phyloP scores from a whole-genome alignment of 345 rosid genomes.

The Murraya paniculata region DNA sequence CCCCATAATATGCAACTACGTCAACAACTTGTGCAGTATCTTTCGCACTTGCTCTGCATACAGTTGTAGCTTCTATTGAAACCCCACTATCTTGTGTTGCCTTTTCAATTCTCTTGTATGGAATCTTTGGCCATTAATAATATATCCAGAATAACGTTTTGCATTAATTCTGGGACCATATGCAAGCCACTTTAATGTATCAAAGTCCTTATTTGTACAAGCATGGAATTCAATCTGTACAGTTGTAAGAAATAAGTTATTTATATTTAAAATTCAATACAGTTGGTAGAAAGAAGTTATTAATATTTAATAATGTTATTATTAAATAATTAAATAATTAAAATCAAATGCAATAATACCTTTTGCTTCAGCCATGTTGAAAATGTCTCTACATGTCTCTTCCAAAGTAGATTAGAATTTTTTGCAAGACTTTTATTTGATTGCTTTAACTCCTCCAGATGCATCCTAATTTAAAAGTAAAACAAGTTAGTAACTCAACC shows the following conservation, averaged over 20 bases:
- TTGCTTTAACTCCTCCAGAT: background rate
- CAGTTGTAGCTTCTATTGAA: background rate
- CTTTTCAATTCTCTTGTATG: background rate
- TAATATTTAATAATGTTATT: too few species aligned
- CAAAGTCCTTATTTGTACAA: background rate
- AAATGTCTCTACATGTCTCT: background rate
- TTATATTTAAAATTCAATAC: too few species aligned
- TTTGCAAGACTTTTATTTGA: background rate
- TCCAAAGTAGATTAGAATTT: background rate
- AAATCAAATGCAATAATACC: background rate
- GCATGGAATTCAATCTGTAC: too few species aligned
- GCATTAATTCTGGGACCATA: background rate
- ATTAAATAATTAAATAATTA: too few species aligned
- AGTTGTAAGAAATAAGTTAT: too few species aligned
- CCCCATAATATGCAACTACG: background rate
- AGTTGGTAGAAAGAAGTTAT: too few species aligned
- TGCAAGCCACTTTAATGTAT: background rate
- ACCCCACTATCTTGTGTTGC: background rate
- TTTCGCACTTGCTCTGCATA: background rate
- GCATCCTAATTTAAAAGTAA: background rate
- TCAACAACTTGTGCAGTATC: background rate
- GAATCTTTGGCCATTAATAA: background rate
- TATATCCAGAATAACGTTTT: background rate
- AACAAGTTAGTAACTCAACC: too few species aligned
- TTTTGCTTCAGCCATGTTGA: background rate